These are phyloP conservation scores for Lyophyllum decastes DNA, from an alignment of 768 basidiomycete genomes.

Conservation along the genomic window DNA sequence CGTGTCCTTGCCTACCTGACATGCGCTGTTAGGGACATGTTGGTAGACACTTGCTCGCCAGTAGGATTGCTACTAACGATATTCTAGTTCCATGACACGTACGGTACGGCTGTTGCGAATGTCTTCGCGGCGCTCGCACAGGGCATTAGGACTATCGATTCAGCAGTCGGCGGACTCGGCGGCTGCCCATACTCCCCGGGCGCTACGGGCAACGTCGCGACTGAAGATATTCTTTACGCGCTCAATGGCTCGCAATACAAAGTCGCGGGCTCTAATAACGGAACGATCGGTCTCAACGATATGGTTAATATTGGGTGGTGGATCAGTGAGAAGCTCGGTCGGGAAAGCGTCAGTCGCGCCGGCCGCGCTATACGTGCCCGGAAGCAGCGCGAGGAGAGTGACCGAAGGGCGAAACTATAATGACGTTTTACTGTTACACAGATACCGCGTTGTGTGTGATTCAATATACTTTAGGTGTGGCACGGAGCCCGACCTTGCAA, in stretches of 20 bases:
- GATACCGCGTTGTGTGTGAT: neutral
- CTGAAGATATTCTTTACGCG: conserved; percentile 89
- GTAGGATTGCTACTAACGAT: neutral
- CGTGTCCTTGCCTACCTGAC: neutral
- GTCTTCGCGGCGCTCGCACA: conserved; percentile 68
- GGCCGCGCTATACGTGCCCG: conserved; percentile 70
- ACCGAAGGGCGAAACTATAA: conserved; percentile 10
- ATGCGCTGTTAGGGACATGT: conserved; percentile 51
- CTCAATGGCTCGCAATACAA: conserved; percentile 65
- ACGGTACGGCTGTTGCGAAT: conserved; percentile 80
- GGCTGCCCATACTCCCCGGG: conserved; percentile 97
- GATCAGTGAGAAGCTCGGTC: conserved; percentile 70
- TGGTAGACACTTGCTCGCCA: conserved; percentile 20
- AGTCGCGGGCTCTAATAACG: conserved; percentile 42
- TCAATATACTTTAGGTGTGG: neutral
- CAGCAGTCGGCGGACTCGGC: conserved; percentile 86
- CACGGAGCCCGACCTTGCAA: too few relatives aligned
- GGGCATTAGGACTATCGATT: conserved; percentile 82
- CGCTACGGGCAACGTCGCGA: conserved; percentile 93
- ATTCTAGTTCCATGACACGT: conserved; percentile 85
- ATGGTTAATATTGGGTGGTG: conserved; percentile 81
- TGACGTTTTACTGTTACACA: neutral
- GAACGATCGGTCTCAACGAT: conserved; percentile 58
- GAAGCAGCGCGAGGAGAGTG: conserved; percentile 10
- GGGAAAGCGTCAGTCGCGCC: conserved; percentile 74